Evolutionary conservation across 2,329 filamentous ascomycete species (phyloP).

Genomic region (Trichoderma gracile): DNA sequence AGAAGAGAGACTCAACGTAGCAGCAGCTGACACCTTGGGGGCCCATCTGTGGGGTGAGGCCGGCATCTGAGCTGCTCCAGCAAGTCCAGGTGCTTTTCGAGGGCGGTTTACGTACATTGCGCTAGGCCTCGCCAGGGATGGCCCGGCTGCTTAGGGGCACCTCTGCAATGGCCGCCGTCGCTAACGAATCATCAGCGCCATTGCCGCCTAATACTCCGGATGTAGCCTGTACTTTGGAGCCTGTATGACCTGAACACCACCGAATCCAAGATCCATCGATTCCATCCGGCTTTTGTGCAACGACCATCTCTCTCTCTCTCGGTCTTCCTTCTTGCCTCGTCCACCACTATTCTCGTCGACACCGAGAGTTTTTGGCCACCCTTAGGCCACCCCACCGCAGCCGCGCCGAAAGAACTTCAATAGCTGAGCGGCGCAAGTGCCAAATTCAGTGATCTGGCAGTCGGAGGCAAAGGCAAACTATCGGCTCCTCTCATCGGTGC

Average conservation of each 20-base stretch:
- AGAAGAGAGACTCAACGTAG: constrained; percentile 21
- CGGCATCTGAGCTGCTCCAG: constrained; percentile 22
- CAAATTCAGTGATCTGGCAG: too few species aligned
- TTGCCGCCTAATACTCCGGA: constrained; percentile 15
- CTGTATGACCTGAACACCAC: too few species aligned
- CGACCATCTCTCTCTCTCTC: not conserved
- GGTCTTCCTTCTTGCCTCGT: not conserved
- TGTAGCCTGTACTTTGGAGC: not conserved
- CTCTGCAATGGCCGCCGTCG: constrained; percentile 22
- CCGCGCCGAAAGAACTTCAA: not conserved
- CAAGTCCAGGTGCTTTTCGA: constrained; percentile 1
- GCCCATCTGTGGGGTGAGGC: constrained; percentile 12
- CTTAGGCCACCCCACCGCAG: constrained; percentile 7
- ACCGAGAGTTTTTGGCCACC: not conserved
- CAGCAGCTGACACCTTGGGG: constrained; percentile 20
- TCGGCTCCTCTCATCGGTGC: not conserved
- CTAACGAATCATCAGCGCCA: constrained; percentile 22
- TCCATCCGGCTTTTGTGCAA: constrained; percentile 1
- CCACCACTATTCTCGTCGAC: not conserved
- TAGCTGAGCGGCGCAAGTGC: constrained; percentile 8
- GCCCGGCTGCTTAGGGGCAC: constrained; percentile 8
- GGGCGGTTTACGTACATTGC: constrained; percentile 9
- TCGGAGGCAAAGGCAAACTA: not conserved
- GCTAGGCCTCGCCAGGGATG: constrained; percentile 5
- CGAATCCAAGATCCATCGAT: not conserved